A percentile compares a stretch with the other conserved stretches of the same genome.
Conservation (phyloP, 2,329 filamentous ascomycete species). For the Ophiosphaerella korrae region DNA sequence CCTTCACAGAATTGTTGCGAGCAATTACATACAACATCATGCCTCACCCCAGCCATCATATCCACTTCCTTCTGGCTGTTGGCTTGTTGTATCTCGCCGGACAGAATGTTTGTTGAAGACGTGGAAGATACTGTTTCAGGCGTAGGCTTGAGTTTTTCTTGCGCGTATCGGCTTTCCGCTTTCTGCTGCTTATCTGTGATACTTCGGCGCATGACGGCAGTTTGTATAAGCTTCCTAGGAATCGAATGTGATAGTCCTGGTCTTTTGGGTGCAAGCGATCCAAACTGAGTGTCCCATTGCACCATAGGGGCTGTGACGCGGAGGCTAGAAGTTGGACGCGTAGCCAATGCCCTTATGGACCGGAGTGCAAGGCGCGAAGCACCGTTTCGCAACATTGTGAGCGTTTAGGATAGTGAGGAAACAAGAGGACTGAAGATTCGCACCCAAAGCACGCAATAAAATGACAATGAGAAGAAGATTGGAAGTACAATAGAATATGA, state of each 20-base stretch:
- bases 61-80: constrained; percentile 46
- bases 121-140: constrained; percentile 65
- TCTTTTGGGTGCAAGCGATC: constrained; percentile 44
- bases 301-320: constrained; percentile 23
- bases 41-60: constrained; percentile 54
- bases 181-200: constrained; percentile 58
- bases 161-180: constrained; percentile 59
- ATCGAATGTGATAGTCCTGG: constrained; percentile 39
- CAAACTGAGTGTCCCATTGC: constrained; percentile 51
- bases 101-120: constrained; percentile 56
- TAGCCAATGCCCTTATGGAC: constrained; percentile 39
- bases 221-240: constrained; percentile 40
- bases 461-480: neutral
- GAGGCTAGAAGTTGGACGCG: constrained; percentile 36
- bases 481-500: constrained; percentile 5
- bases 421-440: neutral
- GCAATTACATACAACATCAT: constrained; percentile 37
- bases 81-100: constrained; percentile 44
- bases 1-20: neutral
- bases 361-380: constrained; percentile 50
- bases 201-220: constrained; percentile 48
- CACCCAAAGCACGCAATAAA: neutral
- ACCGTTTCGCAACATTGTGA: constrained; percentile 52
- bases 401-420: neutral
- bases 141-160: constrained; percentile 62